Evolutionary conservation across 805 yeast species (phyloP).

Genomic region (Kuraishia ogatae): DNA sequence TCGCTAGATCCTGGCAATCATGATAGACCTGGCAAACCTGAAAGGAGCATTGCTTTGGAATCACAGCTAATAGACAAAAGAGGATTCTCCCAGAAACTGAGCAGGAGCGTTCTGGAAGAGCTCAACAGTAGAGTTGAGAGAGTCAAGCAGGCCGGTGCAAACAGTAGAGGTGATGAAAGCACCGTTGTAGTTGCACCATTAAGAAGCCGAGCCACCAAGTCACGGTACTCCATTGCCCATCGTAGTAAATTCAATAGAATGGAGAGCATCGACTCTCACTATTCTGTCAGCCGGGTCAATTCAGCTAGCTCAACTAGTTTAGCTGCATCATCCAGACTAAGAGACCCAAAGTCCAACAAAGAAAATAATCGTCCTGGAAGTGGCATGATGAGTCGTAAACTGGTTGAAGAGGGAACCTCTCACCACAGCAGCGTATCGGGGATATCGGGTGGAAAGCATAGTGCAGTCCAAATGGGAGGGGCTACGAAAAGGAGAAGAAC

Average conservation of each 20-base stretch:
- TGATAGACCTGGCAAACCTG: neutral
- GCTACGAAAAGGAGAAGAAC: constrained; percentile 1
- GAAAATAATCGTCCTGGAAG: neutral
- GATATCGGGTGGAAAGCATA: no score
- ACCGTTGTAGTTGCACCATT: constrained; percentile 10
- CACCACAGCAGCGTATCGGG: no score
- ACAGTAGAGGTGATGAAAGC: neutral
- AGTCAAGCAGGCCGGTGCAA: constrained; percentile 15
- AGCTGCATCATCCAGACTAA: no score
- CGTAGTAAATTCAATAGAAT: constrained; percentile 37
- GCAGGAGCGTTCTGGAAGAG: constrained; percentile 35
- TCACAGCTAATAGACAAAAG: constrained; percentile 1
- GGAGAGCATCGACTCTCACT: constrained; percentile 42
- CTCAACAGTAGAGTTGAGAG: constrained; percentile 31
- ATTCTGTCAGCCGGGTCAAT: constrained; percentile 24
- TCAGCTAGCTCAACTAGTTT: no score
- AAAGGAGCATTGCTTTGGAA: neutral
- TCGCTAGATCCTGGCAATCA: neutral
- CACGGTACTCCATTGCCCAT: constrained; percentile 33
- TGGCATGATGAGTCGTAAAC: neutral
- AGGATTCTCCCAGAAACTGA: constrained; percentile 40
- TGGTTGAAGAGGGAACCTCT: neutral
- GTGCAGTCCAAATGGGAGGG: neutral
- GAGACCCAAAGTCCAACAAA: no score
- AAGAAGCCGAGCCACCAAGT: constrained; percentile 13